Evolutionary conservation across 163 green algal genomes (phyloP).

Genomic region (Scenedesmus sp.): DNA sequence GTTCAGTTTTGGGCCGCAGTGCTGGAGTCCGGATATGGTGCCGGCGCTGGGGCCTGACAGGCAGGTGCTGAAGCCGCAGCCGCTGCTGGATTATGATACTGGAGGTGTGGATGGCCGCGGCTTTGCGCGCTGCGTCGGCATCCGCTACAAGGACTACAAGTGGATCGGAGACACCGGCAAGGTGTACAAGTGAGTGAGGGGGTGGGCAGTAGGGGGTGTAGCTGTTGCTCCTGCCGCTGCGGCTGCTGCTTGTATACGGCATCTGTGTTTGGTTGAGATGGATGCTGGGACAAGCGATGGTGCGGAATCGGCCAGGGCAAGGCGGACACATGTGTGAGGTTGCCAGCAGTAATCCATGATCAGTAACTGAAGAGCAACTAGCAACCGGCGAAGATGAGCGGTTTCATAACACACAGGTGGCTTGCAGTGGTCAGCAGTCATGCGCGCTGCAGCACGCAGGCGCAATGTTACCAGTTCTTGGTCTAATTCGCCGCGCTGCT

Average conservation of each 20-base stretch:
- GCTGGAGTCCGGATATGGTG: constrained; percentile 37
- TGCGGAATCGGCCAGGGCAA: no score
- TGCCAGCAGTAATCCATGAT: no score
- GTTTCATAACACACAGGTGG: no score
- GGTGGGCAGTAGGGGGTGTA: no score
- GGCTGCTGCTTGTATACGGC: not conserved
- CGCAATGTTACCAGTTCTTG: no score
- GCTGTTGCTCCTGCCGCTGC: not conserved
- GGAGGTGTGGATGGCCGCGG: constrained; percentile 42
- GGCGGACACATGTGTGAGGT: no score
- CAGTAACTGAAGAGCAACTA: no score
- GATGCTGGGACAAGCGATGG: no score
- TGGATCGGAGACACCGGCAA: constrained; percentile 39
- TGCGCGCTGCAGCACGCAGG: no score
- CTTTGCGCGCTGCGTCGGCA: constrained; percentile 36
- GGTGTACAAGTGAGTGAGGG: constrained; percentile 32
- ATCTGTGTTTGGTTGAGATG: no score
- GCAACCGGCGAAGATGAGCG: no score
- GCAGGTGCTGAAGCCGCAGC: constrained; percentile 38
- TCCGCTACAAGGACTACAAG: constrained; percentile 48
- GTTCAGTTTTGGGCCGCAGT: not conserved
- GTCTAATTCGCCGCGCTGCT: not conserved
- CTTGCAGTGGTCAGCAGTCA: no score
- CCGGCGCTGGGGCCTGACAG: constrained; percentile 30
- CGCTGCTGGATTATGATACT: constrained; percentile 43